Base-by-base conservation (phyloP, 2,329 filamentous ascomycete species). In the Zasmidium angulare region DNA sequence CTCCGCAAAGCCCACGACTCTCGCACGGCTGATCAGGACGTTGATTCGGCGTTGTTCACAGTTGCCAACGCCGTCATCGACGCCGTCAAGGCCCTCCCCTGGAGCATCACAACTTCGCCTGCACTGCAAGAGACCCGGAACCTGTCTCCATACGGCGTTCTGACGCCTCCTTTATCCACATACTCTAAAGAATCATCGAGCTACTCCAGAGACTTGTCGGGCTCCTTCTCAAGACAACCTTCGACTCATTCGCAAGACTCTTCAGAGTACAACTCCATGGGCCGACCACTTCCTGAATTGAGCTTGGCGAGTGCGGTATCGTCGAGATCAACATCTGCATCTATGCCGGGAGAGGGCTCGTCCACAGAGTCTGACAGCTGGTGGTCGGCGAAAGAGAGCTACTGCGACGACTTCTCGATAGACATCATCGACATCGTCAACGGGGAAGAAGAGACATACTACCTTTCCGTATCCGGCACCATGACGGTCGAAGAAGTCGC, bases 31-130 rank as follows among this genome's bases (percentile, higher is more conserved):
- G 36, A 43, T 19, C 36, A 43, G n/a, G 36, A 43, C 36, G 36
- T 43, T 43, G 36, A 43, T 17, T 43, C 36, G 12, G 36, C 36
- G 12, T 52, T 64, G 4, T 51, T 57, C 24, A 56, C 52, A 19
- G 58, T 64, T 56, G 56, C 56, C 17, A 50, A 47, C 22, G 52
- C 51, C 3, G 58, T 64, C 36, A 64, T 64, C 24, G 53, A 55
- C 36, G 62, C 62, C 19, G 40, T 64, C 19, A 60, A 62, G 14
- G 46, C 48, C 1, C 55, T 64, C 1, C 56, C 59, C 17, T 53
- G 57, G 29, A 52, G 31, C 36, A 50, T 57, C 31, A 50, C 50
- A 53, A 49, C 49, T 24, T 58, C 21, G 23, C 36, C 36, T 3
- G 36, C 36, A 7, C 36, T 43, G 36, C 6, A 17, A 14, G 36